Evolutionary conservation across 2,329 filamentous ascomycete species (phyloP), one percentile per base, ranked within the genome.

Genomic region (Sporothrix euskadiensis): DNA sequence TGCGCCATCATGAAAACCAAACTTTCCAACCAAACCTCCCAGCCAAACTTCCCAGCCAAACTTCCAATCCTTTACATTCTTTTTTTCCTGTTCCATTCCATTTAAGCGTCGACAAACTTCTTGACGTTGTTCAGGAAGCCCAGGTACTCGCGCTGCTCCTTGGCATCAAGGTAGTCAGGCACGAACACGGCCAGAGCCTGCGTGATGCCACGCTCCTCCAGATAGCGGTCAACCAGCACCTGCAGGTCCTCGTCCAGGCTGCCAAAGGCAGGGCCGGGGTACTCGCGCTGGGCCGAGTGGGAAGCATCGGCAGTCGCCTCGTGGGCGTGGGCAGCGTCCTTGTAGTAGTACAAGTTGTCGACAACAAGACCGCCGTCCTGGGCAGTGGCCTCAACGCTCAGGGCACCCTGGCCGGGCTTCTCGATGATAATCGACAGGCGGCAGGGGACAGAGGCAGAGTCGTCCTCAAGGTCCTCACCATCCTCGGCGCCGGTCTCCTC

Each of bases 71-170:
- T 22, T 32, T 41, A 47, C 35, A 9, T 19, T 65, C 39, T 74
- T 39, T 61, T 39, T 5, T 63, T 32, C 14, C 44, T 35, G 41
- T 47, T 47, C 4, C 26, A 26, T 63, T 0, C 59, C 49, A 1
- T 39, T 71, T 85, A 94, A 75, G 90, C 90, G 81, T 92, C 91
- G 77, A 98, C 86, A 80, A 98, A 98, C 76, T 84, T 85, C 89
- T 95, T 96, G 83, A 98, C 88, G 81, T 92, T 92, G 82, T 90
- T 88, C 82, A 99, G 85, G 96, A 97, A 99, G 77, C 88, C 85
- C 75, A 97, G 85, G 83, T 99, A 99, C 88, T 99, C 96, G 84
- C 90, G 92, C 89, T 98, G 95, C 89, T 99, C 96, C 91, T 99
- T 99, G 84, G 92, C 89, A 81, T 98, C 94, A 80, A 98, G 94